Base-by-base conservation (phyloP, 192 early-diverging fungal species). In the Backusella luteola region DNA sequence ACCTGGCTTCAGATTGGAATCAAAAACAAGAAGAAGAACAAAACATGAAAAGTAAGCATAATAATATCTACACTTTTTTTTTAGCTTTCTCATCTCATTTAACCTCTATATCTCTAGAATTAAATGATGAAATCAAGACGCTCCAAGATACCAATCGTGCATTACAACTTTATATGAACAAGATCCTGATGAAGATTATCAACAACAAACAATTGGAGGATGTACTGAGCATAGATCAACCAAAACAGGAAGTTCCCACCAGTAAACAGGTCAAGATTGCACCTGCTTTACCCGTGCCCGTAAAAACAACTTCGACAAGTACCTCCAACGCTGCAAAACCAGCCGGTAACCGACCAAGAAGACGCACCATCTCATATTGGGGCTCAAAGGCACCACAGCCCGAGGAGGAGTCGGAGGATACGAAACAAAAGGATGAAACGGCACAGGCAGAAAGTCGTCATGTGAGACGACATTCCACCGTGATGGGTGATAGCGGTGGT, bases 121-220 rank as follows among this genome's bases (percentile, higher is more conserved):
- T 91, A 17, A 83, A 84, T 67, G 90, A 90, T 59, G 90, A 91
- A 75, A 81, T 87, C 66, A 88, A 89, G 71, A 85, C 74, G 29
- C 77, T 89, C 23, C 80, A 85, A 79, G 91, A 94, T 63, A 85
- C 90, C 63, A 93, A 93, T 79, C 89, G 89, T 26, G 89, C 90
- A 4, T 80, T 94, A 69, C 77, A 82, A 73, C 84, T 93, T 17
- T 94, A 94, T 73, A 89, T 94, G 82, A 86, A 92, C 79, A 94
- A 93, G 79, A 93, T 94, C 59, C 81, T 94, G 36, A 83, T 85
- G 66, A 89, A 90, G 79, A 94, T 94, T 81, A 85, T 94, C 77
- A 81, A 89, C 44, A 88, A 86, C 76, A 87, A 85, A 34, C 78
- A 81, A 8, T 56, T 89, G 29, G 81, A 86, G 52, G 82, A 85